Conservation (phyloP, 2,329 filamentous ascomycete genomes). For the Emergomyces pasteurianus region DNA sequence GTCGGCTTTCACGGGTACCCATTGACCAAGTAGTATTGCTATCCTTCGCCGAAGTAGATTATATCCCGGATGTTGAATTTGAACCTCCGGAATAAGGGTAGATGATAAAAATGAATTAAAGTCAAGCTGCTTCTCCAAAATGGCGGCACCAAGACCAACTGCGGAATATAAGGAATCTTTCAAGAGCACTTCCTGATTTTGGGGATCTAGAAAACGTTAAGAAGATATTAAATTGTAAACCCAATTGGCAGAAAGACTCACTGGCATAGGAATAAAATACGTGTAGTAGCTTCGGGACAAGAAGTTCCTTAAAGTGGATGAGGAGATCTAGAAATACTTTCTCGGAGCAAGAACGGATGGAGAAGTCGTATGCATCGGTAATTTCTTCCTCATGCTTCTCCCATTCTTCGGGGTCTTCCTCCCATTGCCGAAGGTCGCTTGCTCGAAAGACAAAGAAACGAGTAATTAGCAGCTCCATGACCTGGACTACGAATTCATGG, state of each 20-base stretch:
- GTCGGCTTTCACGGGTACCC: conserved; percentile 68
- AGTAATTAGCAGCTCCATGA: conserved; percentile 75
- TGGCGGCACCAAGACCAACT: conserved; percentile 71
- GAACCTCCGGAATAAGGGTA: conserved; percentile 67
- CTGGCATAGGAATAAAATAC: conserved; percentile 73
- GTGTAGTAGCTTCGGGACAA: conserved; percentile 64
- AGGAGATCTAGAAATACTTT: conserved; percentile 87
- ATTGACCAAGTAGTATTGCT: conserved; percentile 78
- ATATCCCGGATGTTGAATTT: conserved; percentile 53
- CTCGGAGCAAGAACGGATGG: conserved; percentile 83
- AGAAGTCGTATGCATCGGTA: conserved; percentile 80
- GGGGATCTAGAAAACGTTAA: conserved; percentile 29
- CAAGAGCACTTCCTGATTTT: conserved; percentile 59
- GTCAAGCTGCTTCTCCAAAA: conserved; percentile 62
- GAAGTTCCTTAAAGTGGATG: conserved; percentile 72
- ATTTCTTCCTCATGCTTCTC: conserved; percentile 78
- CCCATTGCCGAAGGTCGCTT: conserved; percentile 80
- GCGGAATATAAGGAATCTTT: conserved; percentile 95
- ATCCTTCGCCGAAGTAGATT: conserved; percentile 79
- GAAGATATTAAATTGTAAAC: conserved; percentile 12
- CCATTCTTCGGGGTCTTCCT: conserved; percentile 92
- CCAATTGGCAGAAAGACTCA: conserved; percentile 30
- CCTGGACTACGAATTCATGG: conserved; percentile 62
- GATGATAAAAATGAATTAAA: conserved; percentile 69
- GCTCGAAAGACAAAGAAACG: conserved; percentile 80